Evolutionary conservation across 768 basidiomycete species (phyloP).

Genomic region (Naematelia encephala): DNA sequence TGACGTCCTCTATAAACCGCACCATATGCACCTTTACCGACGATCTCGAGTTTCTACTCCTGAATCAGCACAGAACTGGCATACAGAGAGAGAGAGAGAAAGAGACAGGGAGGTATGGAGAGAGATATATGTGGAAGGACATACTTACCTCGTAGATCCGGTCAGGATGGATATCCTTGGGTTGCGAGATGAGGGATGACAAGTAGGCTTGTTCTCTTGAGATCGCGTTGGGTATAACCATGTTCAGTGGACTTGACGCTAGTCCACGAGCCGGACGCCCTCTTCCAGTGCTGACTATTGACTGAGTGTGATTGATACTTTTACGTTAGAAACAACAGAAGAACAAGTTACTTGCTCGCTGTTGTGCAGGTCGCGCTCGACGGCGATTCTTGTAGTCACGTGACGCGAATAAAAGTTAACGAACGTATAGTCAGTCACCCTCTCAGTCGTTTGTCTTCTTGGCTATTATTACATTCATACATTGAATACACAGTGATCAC

Average conservation of each 20-base stretch:
- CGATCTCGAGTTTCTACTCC: slow-evolving; percentile 76
- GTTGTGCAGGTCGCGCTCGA: neutral
- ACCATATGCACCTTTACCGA: slow-evolving; percentile 93
- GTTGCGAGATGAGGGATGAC: slow-evolving; percentile 27
- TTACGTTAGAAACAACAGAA: no score
- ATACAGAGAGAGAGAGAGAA: neutral
- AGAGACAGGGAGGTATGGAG: neutral
- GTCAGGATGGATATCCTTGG: slow-evolving; percentile 39
- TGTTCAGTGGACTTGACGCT: no score
- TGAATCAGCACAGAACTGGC: neutral
- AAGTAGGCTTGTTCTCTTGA: slow-evolving; percentile 43
- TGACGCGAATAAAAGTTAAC: no score
- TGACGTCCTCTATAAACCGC: slow-evolving; percentile 90
- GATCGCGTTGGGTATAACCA: slow-evolving; percentile 30
- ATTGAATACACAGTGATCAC: no score
- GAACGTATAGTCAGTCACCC: neutral
- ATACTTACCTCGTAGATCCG: slow-evolving; percentile 38
- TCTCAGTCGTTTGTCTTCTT: no score
- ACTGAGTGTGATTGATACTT: no score
- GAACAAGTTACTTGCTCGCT: no score
- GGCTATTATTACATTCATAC: no score
- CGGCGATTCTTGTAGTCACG: neutral
- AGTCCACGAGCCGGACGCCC: no score
- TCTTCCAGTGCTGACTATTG: neutral
- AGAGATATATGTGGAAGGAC: neutral